Evolutionary conservation across 2,329 filamentous ascomycete species (phyloP), one percentile per base, ranked within the genome.

Genomic region (Pseudomassariella vexata): DNA sequence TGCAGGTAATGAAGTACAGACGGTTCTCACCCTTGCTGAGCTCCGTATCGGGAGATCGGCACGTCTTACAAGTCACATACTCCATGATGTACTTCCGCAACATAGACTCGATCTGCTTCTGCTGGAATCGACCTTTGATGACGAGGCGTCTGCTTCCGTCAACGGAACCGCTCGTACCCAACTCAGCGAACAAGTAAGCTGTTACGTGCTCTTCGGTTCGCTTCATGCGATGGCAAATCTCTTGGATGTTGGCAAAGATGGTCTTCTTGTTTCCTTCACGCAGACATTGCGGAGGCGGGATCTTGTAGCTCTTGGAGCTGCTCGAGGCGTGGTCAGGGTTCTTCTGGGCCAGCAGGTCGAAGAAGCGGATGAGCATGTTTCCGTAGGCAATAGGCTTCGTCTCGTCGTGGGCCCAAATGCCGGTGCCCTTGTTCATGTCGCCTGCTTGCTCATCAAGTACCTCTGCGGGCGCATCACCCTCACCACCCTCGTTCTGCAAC

Each of bases 201-300:
- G 88, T 96, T 46, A 98, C 85, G 68, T 95, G 92, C 66, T 98
- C 92, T 57, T 96, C 90, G 43, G 85, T 89, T 62, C 92, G 80
- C 81, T 98, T 98, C 89, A 98, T 96, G 53, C 90, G 81, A 76
- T 95, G 95, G 76, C 88, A 94, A 55, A 98, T 96, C 60, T 98
- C 92, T 59, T 87, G 79, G 56, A 98, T 92, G 71, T 98, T 98
- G 71, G 90, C 92, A 56, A 98, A 98, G 56, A 98, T 95, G 42
- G 92, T 98, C 82, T 94, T 94, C 79, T 95, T 94, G 80, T 98
- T 98, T 61, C 92, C 92, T 88, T 98, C 92, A 68, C 92, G 89
- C 57, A 96, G 79, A 68, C 92, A 96, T 71, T 98, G 92, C 30
- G 92, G 92, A 32, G 92, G 92, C 32, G 92, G 92, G 49, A 98